These are phyloP conservation scores for Sedum album DNA, from an alignment of 164 flowering plant genomes.

Conservation along the genomic window DNA sequence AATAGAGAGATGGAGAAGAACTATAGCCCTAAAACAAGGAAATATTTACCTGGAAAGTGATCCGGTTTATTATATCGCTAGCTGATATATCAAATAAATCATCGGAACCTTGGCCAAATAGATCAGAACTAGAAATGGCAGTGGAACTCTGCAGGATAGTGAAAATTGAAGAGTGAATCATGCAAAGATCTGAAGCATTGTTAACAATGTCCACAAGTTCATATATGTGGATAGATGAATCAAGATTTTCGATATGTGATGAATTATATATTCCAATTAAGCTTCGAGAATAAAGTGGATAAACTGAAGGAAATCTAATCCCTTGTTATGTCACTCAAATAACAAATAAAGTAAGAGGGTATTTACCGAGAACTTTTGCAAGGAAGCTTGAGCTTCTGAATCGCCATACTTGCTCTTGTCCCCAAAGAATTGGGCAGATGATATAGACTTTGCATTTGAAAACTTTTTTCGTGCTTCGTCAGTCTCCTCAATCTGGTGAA, in stretches of 20 bases:
- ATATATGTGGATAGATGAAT: too few species aligned
- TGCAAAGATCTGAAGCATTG: not conserved
- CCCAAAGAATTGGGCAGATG: conserved; percentile 9
- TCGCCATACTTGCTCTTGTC: not conserved
- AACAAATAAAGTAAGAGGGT: too few species aligned
- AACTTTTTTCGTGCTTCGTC: conserved; percentile 4
- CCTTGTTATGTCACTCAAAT: too few species aligned
- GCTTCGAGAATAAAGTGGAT: too few species aligned
- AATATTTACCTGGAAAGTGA: conserved; percentile 4
- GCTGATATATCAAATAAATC: conserved; percentile 1
- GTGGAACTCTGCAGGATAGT: conserved; percentile 1
- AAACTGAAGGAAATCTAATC: too few species aligned
- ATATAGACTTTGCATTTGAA: conserved; percentile 3
- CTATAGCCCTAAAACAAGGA: not conserved
- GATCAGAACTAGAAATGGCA: conserved; percentile 5
- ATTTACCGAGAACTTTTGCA: conserved; percentile 7
- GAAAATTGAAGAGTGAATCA: not conserved
- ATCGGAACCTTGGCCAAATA: conserved; percentile 3
- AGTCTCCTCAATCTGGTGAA: not conserved
- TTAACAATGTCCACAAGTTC: too few species aligned
- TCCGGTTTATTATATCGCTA: not conserved
- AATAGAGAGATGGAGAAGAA: not conserved
- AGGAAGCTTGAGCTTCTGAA: conserved; percentile 5
- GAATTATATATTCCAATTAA: too few species aligned
- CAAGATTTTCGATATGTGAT: too few species aligned